Evolutionary conservation across 495 filamentous ascomycete genomes (phyloP).

Genomic region (Elaphomyces granulatus): DNA sequence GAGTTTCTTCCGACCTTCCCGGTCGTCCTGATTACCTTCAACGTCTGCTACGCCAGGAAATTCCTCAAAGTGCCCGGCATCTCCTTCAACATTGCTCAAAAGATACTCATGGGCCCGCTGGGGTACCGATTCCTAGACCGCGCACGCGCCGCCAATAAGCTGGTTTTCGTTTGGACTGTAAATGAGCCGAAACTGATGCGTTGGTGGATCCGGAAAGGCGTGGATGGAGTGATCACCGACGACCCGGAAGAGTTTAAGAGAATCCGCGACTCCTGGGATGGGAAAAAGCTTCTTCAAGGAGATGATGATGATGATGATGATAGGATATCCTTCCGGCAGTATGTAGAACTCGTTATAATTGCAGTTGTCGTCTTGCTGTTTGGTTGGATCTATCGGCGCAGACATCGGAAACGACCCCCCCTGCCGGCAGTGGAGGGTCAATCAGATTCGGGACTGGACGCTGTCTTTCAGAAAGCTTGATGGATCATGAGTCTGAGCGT

Average conservation of each 20-base stretch:
- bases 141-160: slow-evolving; percentile 35
- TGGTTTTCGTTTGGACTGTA: slow-evolving; percentile 72
- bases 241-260: slow-evolving; percentile 34
- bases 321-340: slow-evolving; percentile 8
- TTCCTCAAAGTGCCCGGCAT: slow-evolving; percentile 46
- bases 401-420: not conserved
- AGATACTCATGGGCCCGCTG: slow-evolving; percentile 45
- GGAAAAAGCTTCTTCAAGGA: not conserved
- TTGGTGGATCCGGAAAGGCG: slow-evolving; percentile 38
- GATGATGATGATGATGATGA: slow-evolving; percentile 5
- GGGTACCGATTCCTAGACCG: slow-evolving; percentile 51
- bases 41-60: slow-evolving; percentile 48
- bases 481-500: no score
- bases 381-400: slow-evolving; percentile 10
- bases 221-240: slow-evolving; percentile 47
- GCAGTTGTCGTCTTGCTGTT: slow-evolving; percentile 11
- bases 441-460: no score
- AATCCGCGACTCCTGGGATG: slow-evolving; percentile 25
- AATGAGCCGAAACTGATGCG: slow-evolving; percentile 61
- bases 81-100: slow-evolving; percentile 60
- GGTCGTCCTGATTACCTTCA: slow-evolving; percentile 59
- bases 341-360: slow-evolving; percentile 5
- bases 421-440: not conserved
- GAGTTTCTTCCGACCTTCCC: slow-evolving; percentile 51
- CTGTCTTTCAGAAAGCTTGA: no score